Conservation (phyloP, 495 filamentous ascomycete species). For the Xylaria bambusicola region DNA sequence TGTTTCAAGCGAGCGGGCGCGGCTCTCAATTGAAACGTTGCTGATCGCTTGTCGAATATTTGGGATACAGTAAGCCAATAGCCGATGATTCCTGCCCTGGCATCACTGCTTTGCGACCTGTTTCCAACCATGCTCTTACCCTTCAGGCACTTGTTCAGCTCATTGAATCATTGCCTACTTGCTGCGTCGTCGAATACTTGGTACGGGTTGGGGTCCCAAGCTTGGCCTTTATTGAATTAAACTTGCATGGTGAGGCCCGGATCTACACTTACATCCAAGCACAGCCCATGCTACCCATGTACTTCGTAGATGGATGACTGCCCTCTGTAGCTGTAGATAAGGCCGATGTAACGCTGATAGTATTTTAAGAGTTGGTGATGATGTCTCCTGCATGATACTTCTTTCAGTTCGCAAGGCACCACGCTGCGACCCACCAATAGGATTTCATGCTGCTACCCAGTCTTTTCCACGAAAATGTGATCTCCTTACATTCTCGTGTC, state of each 20-base stretch:
- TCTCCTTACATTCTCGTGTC: conserved; percentile 3
- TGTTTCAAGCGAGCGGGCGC: conserved; percentile 2
- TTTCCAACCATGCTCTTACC: neutral
- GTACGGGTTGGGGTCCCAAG: conserved; percentile 9
- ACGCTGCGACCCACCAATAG: neutral
- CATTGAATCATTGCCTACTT: no score
- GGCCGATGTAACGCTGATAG: conserved; percentile 12
- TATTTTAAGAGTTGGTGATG: conserved; percentile 1
- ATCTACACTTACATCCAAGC: neutral
- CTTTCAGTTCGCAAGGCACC: neutral
- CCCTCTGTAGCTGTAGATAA: conserved; percentile 1
- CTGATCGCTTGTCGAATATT: neutral
- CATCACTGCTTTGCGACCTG: neutral
- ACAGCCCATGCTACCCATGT: no score
- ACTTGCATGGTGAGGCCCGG: neutral
- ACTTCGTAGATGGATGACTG: no score
- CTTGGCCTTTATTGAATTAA: no score
- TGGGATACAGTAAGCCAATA: conserved; percentile 9
- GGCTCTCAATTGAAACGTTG: neutral
- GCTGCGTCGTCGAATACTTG: neutral
- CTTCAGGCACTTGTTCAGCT: neutral
- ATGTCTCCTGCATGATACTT: conserved; percentile 6
- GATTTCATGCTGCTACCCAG: conserved; percentile 4
- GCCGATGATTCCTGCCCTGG: neutral
- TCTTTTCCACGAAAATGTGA: neutral